Evolutionary conservation across 2,329 filamentous ascomycete species (phyloP).

Genomic region (Fusarium proliferatum): DNA sequence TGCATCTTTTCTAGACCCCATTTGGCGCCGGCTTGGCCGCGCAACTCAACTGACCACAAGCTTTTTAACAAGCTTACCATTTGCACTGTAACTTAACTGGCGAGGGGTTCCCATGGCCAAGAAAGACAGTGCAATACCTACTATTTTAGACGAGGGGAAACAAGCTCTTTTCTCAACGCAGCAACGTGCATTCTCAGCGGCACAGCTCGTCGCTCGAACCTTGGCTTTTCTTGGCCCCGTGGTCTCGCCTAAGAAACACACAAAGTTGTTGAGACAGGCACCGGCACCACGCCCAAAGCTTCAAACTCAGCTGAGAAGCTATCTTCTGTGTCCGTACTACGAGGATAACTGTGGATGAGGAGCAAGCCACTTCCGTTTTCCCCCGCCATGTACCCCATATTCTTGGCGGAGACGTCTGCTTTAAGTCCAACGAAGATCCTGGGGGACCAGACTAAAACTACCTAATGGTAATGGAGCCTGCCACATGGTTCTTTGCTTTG

Average conservation of each 20-base stretch:
- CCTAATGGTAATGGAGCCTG: slow-evolving; percentile 11
- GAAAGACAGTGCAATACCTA: not conserved
- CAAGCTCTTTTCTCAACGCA: slow-evolving; percentile 24
- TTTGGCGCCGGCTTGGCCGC: slow-evolving; percentile 32
- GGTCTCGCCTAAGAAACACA: not conserved
- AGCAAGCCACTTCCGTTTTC: slow-evolving; percentile 31
- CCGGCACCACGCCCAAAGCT: not conserved
- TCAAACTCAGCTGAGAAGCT: slow-evolving; percentile 1
- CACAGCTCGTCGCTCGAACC: slow-evolving; percentile 15
- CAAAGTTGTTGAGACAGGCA: not conserved
- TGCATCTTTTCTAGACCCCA: slow-evolving; percentile 24
- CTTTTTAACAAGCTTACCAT: slow-evolving; percentile 33
- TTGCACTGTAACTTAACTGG: slow-evolving; percentile 2
- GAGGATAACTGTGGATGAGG: slow-evolving; percentile 6
- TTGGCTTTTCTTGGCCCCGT: slow-evolving; percentile 5
- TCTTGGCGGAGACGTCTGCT: slow-evolving; percentile 29
- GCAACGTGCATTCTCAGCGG: slow-evolving; percentile 21
- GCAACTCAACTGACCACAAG: slow-evolving; percentile 15
- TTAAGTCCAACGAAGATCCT: not conserved
- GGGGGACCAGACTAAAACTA: not conserved
- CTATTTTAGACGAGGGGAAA: slow-evolving; percentile 21
- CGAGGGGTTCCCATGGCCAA: slow-evolving; percentile 23
- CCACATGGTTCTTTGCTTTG: not conserved
- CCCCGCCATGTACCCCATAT: slow-evolving; percentile 37
- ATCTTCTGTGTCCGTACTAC: not conserved